A percentile compares a stretch with the other conserved stretches of the same genome.
Evolutionary conservation across 257 asterid genomes (phyloP).

Genomic region (Nicotiana tomentosiformis): DNA sequence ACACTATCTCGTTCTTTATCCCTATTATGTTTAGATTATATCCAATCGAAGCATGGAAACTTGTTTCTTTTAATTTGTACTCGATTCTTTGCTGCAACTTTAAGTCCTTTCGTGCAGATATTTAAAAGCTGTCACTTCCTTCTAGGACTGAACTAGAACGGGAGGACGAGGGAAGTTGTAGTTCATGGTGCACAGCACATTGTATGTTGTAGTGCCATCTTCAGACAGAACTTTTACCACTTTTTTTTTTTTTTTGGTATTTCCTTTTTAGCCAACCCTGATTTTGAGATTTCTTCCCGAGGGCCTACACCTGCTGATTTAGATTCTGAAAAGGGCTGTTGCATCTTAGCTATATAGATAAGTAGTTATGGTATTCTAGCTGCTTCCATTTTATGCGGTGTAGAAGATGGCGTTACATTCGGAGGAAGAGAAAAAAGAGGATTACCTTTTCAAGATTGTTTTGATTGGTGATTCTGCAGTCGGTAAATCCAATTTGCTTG

Average conservation of each 20-base stretch:
- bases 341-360: conserved; percentile 1
- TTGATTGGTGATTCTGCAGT: conserved; percentile 73
- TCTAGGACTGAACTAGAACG: conserved; percentile 8
- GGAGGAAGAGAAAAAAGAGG: conserved; percentile 17
- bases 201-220: not conserved
- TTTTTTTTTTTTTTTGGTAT: conserved; percentile 4
- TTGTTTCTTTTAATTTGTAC: not conserved
- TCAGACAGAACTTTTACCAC: not conserved
- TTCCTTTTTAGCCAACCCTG: conserved; percentile 20
- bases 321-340: not conserved
- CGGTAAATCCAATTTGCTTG: conserved; percentile 92
- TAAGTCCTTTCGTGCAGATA: conserved; percentile 33
- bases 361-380: conserved; percentile 28
- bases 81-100: not conserved
- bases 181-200: not conserved
- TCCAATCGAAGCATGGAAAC: not conserved
- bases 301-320: not conserved
- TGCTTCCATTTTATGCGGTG: conserved; percentile 16
- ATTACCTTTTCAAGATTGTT: conserved; percentile 26
- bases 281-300: conserved; percentile 28
- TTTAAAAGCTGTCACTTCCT: conserved; percentile 5
- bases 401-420: conserved; percentile 48
- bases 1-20: not conserved
- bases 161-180: not conserved
- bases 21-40: not conserved